phyloP scores from a whole-genome alignment of 768 basidiomycete genomes.

The Infundibulicybe gibba region DNA sequence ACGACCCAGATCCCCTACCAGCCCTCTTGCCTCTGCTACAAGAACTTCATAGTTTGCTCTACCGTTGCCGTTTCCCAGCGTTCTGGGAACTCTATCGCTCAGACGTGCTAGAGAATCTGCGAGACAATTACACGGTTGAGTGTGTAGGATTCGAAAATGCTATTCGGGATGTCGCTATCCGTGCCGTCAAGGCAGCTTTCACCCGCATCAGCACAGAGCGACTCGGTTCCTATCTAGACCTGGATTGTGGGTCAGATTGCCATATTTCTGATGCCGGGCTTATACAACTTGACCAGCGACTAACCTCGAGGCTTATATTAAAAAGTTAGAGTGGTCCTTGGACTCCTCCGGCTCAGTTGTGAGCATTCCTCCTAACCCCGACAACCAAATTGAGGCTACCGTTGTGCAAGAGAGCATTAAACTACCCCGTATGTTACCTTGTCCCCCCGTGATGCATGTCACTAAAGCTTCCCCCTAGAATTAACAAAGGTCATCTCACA shows the following conservation, averaged over 20 bases:
- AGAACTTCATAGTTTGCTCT: constrained; percentile 64
- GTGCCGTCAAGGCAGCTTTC: constrained; percentile 77
- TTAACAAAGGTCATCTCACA: constrained; percentile 75
- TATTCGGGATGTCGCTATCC: constrained; percentile 73
- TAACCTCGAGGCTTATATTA: constrained; percentile 56
- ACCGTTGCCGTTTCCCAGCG: constrained; percentile 82
- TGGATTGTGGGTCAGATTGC: constrained; percentile 45
- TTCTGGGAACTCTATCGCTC: constrained; percentile 82
- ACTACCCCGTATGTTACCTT: constrained; percentile 62
- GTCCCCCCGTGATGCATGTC: not conserved
- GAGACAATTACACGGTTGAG: constrained; percentile 87
- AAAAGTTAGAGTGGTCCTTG: constrained; percentile 64
- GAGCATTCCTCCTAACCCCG: constrained; percentile 73
- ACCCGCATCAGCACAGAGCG: constrained; percentile 66
- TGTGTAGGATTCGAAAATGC: constrained; percentile 80
- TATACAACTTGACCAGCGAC: constrained; percentile 31
- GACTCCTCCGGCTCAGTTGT: constrained; percentile 55
- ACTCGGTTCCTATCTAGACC: constrained; percentile 67
- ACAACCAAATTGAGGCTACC: constrained; percentile 85
- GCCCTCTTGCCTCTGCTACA: constrained; percentile 65
- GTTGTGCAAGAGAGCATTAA: constrained; percentile 82
- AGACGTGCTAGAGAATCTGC: constrained; percentile 61
- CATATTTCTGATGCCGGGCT: not conserved
- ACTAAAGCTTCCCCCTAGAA: constrained; percentile 37
- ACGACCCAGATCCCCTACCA: constrained; percentile 82